Conservation (phyloP, 1,284 basidiomycete genomes). For the Peniophora sp. region DNA sequence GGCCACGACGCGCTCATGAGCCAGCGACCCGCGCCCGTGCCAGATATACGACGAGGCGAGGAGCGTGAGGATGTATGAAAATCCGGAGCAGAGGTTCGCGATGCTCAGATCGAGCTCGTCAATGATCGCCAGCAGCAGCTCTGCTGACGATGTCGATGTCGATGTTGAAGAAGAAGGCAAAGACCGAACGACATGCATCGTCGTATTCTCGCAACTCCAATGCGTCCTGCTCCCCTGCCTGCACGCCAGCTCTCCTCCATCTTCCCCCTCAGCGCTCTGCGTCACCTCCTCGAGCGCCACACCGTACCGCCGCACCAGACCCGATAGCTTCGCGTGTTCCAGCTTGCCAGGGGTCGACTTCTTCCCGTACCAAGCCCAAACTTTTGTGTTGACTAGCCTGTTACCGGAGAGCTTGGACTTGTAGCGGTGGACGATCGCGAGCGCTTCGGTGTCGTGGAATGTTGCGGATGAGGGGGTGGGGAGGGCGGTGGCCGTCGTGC, state of each 20-base stretch:
- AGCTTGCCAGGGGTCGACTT: constrained; percentile 40
- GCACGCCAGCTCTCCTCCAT: constrained; percentile 41
- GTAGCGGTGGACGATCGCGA: constrained; percentile 58
- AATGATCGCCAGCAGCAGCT: constrained; percentile 34
- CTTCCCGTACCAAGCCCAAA: constrained; percentile 71
- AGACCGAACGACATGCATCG: constrained; percentile 66
- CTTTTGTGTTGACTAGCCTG: constrained; percentile 57
- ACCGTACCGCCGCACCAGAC: constrained; percentile 64
- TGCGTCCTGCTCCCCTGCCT: constrained; percentile 68
- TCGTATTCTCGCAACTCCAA: constrained; percentile 72
- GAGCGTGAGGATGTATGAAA: constrained; percentile 66
- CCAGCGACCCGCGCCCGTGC: constrained; percentile 63
- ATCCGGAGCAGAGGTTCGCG: constrained; percentile 69
- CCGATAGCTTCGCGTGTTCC: constrained; percentile 58
- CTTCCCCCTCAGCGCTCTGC: constrained; percentile 53
- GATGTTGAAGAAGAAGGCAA: too few relatives aligned
- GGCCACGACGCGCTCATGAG: constrained; percentile 51
- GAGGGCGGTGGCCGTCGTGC: constrained; percentile 37
- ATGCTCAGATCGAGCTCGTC: constrained; percentile 65
- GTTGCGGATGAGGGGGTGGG: constrained; percentile 32
- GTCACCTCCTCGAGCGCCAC: constrained; percentile 47
- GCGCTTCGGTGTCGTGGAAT: constrained; percentile 66
- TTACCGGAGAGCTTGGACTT: constrained; percentile 55
- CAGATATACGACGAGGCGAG: constrained; percentile 68
- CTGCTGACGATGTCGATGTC: too few relatives aligned